Base-by-base conservation (phyloP, 768 basidiomycete genomes). In the Kondoa subrosea region DNA sequence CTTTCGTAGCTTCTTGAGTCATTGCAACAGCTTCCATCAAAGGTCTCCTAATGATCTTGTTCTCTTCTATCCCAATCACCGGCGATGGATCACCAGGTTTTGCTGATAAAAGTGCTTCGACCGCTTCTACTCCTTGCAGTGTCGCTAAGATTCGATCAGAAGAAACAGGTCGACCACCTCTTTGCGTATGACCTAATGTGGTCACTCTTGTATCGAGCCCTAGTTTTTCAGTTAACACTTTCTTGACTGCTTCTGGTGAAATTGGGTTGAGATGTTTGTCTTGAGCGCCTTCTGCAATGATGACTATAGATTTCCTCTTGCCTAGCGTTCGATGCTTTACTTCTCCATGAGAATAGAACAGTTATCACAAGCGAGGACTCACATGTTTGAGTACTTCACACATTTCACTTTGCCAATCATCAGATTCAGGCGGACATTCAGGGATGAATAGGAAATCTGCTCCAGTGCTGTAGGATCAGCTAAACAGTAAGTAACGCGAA, bases 371-470 rank as follows among this genome's bases (percentile, higher is more conserved):
- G 16, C 16, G 0, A 17, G 15, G 3, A 79, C 85, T 68, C 75
- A 91, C 92, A 25, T 83, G 82, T 29, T 85, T 82, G 68, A 97
- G 87, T 59, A 85, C 83, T 17, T 82, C 82, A 76, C 91, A 96
- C 89, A 97, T 89, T 73, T 85, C 83, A 67, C 87, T 84, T 75
- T 95, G 89, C 95, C 95, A 99, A 56, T 86, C 83, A 70, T 85
- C 82, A 0, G 76, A 77, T 67, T 81, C 79, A 0, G 93, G 91
- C 29, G 93, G 95, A 58, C 84, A 81, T 79, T 99, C 95, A 0
- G 95, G 95, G 69, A 99, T 95, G 79, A 97, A 97, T 72, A 97
- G 84, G 76, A 91, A 97, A 75, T 99, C 95, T 26, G 92, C 95
- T 14, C 93, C 95, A 61, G 79, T 80, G 16, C 71, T 73, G 64